These are phyloP conservation scores for Nemania abortiva DNA, from an alignment of 2,329 filamentous ascomycete genomes.

Conservation along the genomic window DNA sequence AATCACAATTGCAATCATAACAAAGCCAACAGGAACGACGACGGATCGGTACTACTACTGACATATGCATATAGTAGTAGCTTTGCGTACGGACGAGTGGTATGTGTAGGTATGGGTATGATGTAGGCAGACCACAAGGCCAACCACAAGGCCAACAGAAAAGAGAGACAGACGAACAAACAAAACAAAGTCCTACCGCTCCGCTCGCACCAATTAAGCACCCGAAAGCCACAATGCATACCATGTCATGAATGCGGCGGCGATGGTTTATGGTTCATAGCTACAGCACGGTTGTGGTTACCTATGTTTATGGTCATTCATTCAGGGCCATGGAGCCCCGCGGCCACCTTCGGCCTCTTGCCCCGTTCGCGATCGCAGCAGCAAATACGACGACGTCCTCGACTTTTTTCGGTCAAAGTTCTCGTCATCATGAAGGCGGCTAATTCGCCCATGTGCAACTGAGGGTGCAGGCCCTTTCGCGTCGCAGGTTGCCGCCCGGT, in stretches of 20 bases:
- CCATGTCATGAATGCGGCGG: too few relatives aligned
- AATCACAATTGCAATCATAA: neutral
- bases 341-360: slow-evolving; percentile 39
- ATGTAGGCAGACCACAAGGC: too few relatives aligned
- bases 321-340: slow-evolving; percentile 28
- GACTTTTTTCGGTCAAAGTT: slow-evolving; percentile 44
- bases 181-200: slow-evolving; percentile 16
- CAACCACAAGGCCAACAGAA: neutral
- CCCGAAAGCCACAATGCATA: slow-evolving; percentile 9
- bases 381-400: slow-evolving; percentile 44
- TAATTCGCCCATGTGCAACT: slow-evolving; percentile 49
- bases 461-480: slow-evolving; percentile 45
- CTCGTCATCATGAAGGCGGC: slow-evolving; percentile 49
- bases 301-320: slow-evolving; percentile 5
- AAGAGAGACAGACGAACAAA: too few relatives aligned
- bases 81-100: too few relatives aligned
- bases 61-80: too few relatives aligned
- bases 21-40: neutral
- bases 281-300: slow-evolving; percentile 2
- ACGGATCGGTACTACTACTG: neutral
- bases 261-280: too few relatives aligned
- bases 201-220: slow-evolving; percentile 14
- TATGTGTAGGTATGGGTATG: too few relatives aligned
- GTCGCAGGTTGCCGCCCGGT: slow-evolving; percentile 46
- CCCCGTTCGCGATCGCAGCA: slow-evolving; percentile 41